phyloP scores from a whole-genome alignment of 2,329 filamentous ascomycete species.

The Penicillium digitatum region DNA sequence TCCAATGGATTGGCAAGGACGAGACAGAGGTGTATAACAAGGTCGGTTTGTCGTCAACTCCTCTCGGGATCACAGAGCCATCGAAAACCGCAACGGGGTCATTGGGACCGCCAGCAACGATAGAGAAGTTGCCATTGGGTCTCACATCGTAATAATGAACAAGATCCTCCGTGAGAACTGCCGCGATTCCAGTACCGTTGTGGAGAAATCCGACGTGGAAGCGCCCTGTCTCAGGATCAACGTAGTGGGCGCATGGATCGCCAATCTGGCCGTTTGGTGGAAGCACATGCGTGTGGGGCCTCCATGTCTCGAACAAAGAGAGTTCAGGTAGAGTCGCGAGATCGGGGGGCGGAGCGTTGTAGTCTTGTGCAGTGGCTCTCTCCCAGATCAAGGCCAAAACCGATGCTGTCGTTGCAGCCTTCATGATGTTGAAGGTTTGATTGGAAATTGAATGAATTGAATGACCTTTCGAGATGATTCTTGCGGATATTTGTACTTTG shows the following conservation, averaged over 20 bases:
- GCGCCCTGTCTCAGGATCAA: not conserved
- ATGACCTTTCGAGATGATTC: too few species aligned
- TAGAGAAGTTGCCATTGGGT: not conserved
- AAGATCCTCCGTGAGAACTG: not conserved
- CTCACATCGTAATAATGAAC: not conserved
- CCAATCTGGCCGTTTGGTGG: not conserved
- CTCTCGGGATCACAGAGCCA: not conserved
- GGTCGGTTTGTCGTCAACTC: not conserved
- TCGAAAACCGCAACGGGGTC: not conserved
- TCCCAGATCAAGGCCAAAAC: not conserved
- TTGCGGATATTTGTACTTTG: not conserved
- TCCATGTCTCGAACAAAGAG: not conserved
- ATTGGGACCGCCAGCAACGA: not conserved
- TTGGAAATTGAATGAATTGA: not conserved
- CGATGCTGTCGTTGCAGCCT: not conserved
- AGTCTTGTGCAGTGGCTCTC: not conserved
- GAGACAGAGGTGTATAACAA: not conserved
- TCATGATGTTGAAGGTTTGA: not conserved
- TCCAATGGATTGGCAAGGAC: not conserved
- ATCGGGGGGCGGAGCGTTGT: not conserved
- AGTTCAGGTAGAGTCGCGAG: not conserved
- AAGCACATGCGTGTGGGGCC: not conserved
- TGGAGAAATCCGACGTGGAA: not conserved
- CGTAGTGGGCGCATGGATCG: not conserved
- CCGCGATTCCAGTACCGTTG: not conserved